Evolutionary conservation across 805 yeast species (phyloP).

Genomic region (Lipomyces anomalus): DNA sequence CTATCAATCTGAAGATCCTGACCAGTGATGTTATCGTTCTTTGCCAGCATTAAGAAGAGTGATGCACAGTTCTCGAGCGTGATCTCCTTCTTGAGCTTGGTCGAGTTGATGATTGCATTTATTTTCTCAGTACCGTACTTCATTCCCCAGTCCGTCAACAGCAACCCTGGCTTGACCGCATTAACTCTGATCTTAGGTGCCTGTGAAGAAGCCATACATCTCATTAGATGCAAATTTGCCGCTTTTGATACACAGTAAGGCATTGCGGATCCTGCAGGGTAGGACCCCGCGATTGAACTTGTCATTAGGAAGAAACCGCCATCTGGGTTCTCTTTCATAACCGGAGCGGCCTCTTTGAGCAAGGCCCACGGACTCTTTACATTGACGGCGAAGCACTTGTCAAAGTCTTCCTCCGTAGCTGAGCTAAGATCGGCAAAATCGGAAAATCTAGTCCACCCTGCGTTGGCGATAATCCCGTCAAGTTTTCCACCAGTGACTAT

Average conservation of each 20-base stretch:
- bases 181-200: constrained; percentile 23
- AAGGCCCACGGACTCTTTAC: constrained; percentile 20
- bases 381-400: constrained; percentile 21
- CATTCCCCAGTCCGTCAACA: constrained; percentile 30
- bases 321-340: constrained; percentile 5
- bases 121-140: constrained; percentile 27
- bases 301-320: constrained; percentile 21
- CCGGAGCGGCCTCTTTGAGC: constrained; percentile 13
- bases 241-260: constrained; percentile 37
- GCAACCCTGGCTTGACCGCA: constrained; percentile 26
- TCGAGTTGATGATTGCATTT: constrained; percentile 6
- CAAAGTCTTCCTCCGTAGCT: constrained; percentile 32
- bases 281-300: constrained; percentile 13
- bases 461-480: constrained; percentile 39
- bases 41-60: constrained; percentile 27
- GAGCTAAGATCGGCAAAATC: constrained; percentile 33
- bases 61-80: constrained; percentile 28
- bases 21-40: constrained; percentile 28
- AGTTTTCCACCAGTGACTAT: constrained; percentile 27
- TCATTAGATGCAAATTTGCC: constrained; percentile 31
- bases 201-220: constrained; percentile 27
- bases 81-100: constrained; percentile 8
- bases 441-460: constrained; percentile 37
- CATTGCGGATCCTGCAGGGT: constrained; percentile 30
- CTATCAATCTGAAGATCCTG: constrained; percentile 38